Base-by-base conservation (phyloP, 257 asterid species). In the Jasminum sambac region DNA sequence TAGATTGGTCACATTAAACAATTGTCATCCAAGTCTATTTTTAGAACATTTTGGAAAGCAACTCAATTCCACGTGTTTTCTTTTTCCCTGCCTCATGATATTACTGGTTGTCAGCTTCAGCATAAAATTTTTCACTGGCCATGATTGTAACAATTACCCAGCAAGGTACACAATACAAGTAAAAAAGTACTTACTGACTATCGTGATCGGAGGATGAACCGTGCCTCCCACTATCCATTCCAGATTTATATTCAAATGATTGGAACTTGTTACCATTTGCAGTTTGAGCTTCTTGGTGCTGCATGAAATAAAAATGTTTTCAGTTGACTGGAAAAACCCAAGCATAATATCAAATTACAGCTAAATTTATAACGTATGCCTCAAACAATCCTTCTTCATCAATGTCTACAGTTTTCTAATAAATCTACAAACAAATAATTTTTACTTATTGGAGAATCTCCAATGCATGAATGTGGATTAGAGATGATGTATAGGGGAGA, bases 221-320 rank as follows among this genome's bases (percentile, higher is more conserved):
- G 60, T 74, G 88, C 82, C 95, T 87, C 76, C 95, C 95, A 77
- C 68, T 85, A 72, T 83, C 97, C 86, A 74, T 80, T 52, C 96
- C 97, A 70, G 97, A 89, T 87, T 89, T 93, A 74, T 88, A 91
- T 75, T 94, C 99, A 67, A 91, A 91, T 62, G 96, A 89, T 11
- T 76, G 76, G 80, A 80, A 91, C 74, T 94, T 91, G 84, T 85
- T 89, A 69, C 95, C 95, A 66, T 84, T 88, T 64, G 82, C 80
- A 78, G 88, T 80, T 76, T 87, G 96, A 40, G 95, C 81, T 71
- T 87, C 98, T 82, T 95, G 99, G 79, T 95, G 99, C 99, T 95
- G 96, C 84, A 84, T 37, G 72, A 46, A 52, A 74, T 30, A 41
- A 78, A 74, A 59, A 74, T 42, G 73, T 50, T 59, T 69, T 76